A percentile compares a stretch with the other conserved stretches of the same genome.
These are phyloP conservation scores for Pseudovirgaria hyperparasitica DNA, from an alignment of 2,329 filamentous ascomycete species.

Conservation along the genomic window DNA sequence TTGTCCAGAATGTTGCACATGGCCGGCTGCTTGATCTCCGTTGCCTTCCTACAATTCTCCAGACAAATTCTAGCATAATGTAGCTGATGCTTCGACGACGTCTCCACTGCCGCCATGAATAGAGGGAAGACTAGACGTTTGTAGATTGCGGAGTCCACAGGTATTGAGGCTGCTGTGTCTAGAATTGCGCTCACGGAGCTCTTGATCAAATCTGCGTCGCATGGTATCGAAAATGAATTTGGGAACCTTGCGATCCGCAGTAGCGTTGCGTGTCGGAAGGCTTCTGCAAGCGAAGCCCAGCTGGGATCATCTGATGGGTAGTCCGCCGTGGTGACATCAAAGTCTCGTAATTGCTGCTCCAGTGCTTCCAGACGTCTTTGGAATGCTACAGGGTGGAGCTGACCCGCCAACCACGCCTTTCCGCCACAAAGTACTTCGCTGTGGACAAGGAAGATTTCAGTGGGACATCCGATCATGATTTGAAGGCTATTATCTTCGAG, in stretches of 20 bases:
- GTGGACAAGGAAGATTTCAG: conserved; percentile 5
- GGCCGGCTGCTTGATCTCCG: conserved; percentile 6
- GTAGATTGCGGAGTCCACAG: conserved; percentile 5
- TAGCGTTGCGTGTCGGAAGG: conserved; percentile 6
- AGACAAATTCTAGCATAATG: conserved; percentile 8
- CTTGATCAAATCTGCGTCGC: conserved; percentile 4
- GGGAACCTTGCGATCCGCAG: conserved; percentile 7
- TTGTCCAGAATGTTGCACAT: conserved; percentile 5
- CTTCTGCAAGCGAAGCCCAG: conserved; percentile 7
- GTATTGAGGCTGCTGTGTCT: conserved; percentile 6
- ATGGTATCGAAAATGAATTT: conserved; percentile 5
- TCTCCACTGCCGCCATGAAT: conserved; percentile 9
- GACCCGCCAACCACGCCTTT: conserved; percentile 1
- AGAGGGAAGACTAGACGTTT: conserved; percentile 9
- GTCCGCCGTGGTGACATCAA: conserved; percentile 1
- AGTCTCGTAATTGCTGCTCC: conserved; percentile 2
- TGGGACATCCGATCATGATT: conserved; percentile 7
- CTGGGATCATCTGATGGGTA: conserved; percentile 6
- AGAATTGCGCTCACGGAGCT: conserved; percentile 6
- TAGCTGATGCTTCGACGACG: conserved; percentile 7
- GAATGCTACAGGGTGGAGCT: conserved; percentile 2
- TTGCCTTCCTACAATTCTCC: conserved; percentile 5
- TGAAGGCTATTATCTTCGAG: conserved; percentile 3
- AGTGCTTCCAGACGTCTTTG: conserved; percentile 2
- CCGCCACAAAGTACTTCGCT: conserved; percentile 5